phyloP scores from a whole-genome alignment of 192 early-diverging fungal genomes.

The Anaeromyces robustus region DNA sequence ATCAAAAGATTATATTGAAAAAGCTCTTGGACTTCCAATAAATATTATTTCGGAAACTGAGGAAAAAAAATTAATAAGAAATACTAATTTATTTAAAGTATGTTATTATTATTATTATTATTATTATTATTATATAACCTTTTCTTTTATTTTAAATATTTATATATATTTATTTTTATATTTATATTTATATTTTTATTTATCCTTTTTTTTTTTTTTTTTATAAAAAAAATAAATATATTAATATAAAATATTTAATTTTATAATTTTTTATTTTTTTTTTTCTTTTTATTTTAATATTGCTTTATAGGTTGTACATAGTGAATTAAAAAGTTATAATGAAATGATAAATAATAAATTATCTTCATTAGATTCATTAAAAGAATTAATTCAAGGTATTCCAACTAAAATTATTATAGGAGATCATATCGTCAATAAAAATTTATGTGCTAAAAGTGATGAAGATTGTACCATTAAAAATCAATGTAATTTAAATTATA shows the following conservation, averaged over 20 bases:
- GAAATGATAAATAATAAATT: not conserved
- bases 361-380: not conserved
- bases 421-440: not conserved
- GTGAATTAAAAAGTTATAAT: not conserved
- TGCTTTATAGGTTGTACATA: not conserved
- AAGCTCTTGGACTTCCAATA: not conserved
- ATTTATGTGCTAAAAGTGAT: not conserved
- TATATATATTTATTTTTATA: too few relatives aligned
- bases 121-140: not conserved
- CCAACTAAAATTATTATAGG: not conserved
- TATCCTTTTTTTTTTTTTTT: too few relatives aligned
- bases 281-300: not conserved
- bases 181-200: too few relatives aligned
- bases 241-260: not conserved
- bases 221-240: too few relatives aligned
- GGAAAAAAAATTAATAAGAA: not conserved
- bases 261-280: not conserved
- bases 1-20: not conserved
- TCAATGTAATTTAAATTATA: not conserved
- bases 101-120: not conserved
- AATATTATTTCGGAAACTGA: not conserved
- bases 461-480: not conserved
- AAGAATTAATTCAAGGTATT: not conserved
- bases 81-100: not conserved
- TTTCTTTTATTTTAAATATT: not conserved